Evolutionary conservation across 768 basidiomycete genomes (phyloP).

Genomic region (Suillus paluster): DNA sequence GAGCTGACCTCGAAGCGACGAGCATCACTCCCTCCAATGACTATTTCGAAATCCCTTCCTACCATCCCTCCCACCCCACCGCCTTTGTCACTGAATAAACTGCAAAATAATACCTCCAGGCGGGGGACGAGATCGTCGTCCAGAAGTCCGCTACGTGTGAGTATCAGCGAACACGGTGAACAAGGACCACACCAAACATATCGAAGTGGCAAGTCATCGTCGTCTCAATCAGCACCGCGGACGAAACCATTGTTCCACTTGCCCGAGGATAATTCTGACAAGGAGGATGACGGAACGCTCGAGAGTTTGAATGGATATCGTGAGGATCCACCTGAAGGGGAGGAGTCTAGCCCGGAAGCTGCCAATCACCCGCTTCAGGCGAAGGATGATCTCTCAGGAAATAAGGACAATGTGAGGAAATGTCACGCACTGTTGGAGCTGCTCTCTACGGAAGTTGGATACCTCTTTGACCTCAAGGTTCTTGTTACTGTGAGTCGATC

Average conservation of each 20-base stretch:
- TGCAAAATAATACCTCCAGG: background rate
- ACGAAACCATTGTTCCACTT: conserved; percentile 21
- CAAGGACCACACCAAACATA: background rate
- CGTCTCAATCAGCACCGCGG: background rate
- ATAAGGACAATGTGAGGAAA: conserved; percentile 52
- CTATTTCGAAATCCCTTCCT: conserved; percentile 18
- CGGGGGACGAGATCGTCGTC: background rate
- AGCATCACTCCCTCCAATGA: conserved; percentile 47
- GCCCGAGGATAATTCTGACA: conserved; percentile 20
- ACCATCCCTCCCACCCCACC: conserved; percentile 7
- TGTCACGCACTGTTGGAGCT: conserved; percentile 86
- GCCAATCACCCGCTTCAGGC: background rate
- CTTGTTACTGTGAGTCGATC: conserved; percentile 68
- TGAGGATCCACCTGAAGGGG: background rate
- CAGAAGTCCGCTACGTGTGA: conserved; percentile 1
- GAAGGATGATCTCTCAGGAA: background rate
- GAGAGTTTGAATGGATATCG: background rate
- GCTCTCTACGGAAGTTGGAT: conserved; percentile 82
- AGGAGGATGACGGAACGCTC: conserved; percentile 18
- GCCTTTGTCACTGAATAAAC: conserved; percentile 2
- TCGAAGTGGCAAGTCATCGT: background rate
- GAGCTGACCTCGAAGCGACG: conserved; percentile 34
- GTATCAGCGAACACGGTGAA: background rate
- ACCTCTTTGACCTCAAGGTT: conserved; percentile 76
- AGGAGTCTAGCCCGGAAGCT: background rate